Evolutionary conservation across 306 rosid species (phyloP).

Genomic region (Prunus persica): Prunus_persica_NCBIv2 NC_034012.1:9553501-9554000

Average conservation of each 20-base stretch:
- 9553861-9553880: background rate
- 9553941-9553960: constrained; percentile 46
- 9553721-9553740: background rate
- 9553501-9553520: background rate
- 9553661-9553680: background rate
- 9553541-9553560: background rate
- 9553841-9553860: background rate
- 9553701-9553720: background rate
- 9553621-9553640: constrained; percentile 11
- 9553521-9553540: constrained; percentile 2
- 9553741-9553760: background rate
- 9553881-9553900: constrained; percentile 14
- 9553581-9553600: background rate
- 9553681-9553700: background rate
- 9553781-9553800: background rate
- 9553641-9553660: constrained; percentile 1
- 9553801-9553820: background rate
- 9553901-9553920: constrained; percentile 10
- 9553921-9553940: constrained; percentile 4
- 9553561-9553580: background rate
- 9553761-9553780: background rate
- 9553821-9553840: background rate
- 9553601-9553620: background rate
- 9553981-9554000: constrained; percentile 90
- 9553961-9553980: constrained; percentile 89